Base-by-base conservation (phyloP, 345 rosid species). In the Moringa oleifera region DNA sequence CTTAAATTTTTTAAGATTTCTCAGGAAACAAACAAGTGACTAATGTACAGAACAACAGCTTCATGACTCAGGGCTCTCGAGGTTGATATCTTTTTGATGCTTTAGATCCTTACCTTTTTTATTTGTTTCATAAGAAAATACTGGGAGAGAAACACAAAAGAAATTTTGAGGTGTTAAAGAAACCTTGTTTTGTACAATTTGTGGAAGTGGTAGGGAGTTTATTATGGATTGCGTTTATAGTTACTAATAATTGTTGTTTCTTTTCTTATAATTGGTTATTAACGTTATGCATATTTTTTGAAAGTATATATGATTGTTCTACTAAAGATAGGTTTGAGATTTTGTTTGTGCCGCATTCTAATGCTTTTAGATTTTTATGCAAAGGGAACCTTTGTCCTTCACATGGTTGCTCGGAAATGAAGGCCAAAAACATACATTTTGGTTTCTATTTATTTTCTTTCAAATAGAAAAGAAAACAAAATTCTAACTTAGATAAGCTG, bases 1-100 rank as follows among this genome's bases (percentile, higher is more conserved):
- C 47, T 1, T 5, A 41, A 41, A 28, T 3, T 41, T 41, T 65
- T 53, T 68, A 71, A 65, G 67, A 67, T 71, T 71, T 64, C 51
- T 4, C 18, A n/a, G 60, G 41, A 8, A 17, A 51, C 73, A 11
- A 45, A 58, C 1, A 5, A 20, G 19, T 50, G 57, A 55, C 68
- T 51, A n/a, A 86, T 86, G 91, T 81, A 79, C 36, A 75, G 91
- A 63, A 73, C 78, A 31, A 81, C 83, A 46, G 80, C 79, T 60
- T 83, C 79, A 51, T 83, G 85, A 70, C 74, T 83, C 45, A 71
- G 65, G 70, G 67, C 80, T 65, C 78, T 83, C 41, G 78, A 83
- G 85, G 91, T 86, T 64, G 22, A 71, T 62, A 0, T 59, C 57
- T 49, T 0, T 25, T 11, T 20, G 10, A 28, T 21, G 20, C 24